Evolutionary conservation across 2,329 filamentous ascomycete species (phyloP).

Genomic region (Paraconiothyrium brasiliense): DNA sequence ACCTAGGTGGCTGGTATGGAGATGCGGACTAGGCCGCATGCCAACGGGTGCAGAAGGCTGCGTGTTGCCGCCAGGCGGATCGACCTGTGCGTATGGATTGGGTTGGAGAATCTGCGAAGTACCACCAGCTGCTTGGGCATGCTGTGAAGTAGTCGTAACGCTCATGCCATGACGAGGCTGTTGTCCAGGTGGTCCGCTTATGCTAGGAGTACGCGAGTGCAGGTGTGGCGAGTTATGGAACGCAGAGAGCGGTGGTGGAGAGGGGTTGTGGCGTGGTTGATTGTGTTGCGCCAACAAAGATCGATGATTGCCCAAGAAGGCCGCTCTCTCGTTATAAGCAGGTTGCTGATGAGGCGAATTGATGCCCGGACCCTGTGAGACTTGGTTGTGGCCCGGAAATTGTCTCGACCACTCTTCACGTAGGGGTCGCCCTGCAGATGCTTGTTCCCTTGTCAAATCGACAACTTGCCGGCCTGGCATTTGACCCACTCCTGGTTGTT

Average conservation of each 20-base stretch:
- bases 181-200: constrained; percentile 40
- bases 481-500: constrained; percentile 35
- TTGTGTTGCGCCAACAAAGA: constrained; percentile 47
- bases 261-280: constrained; percentile 41
- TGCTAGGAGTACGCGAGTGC: constrained; percentile 47
- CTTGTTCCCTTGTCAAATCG: constrained; percentile 44
- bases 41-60: constrained; percentile 44
- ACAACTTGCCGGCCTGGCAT: constrained; percentile 37
- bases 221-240: constrained; percentile 46
- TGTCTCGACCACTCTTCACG: constrained; percentile 46
- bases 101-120: constrained; percentile 45
- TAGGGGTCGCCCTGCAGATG: constrained; percentile 26
- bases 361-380: constrained; percentile 32
- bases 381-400: constrained; percentile 39
- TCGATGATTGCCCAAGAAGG: constrained; percentile 39
- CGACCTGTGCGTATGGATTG: constrained; percentile 50
- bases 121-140: constrained; percentile 24
- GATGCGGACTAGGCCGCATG: constrained; percentile 49
- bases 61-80: constrained; percentile 40
- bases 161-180: constrained; percentile 36
- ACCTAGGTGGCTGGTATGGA: constrained; percentile 40
- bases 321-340: constrained; percentile 30
- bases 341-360: constrained; percentile 44
- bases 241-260: constrained; percentile 41
- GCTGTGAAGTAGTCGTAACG: constrained; percentile 30